Evolutionary conservation across 2,329 filamentous ascomycete genomes (phyloP).

Genomic region (Neopestalotiopsis rosae): DNA sequence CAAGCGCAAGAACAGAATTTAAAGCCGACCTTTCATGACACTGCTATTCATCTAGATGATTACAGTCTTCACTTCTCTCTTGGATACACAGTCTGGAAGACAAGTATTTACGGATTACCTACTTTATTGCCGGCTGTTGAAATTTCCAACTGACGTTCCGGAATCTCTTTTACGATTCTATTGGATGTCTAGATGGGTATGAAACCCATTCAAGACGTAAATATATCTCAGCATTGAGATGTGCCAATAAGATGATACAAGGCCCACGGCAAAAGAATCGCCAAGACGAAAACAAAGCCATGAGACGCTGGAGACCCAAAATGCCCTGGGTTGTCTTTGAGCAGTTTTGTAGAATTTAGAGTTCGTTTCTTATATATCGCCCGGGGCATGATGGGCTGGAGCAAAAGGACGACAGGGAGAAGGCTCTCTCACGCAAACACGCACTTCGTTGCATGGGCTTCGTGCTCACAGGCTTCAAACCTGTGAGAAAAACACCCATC

Average conservation of each 20-base stretch:
- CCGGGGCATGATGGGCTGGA: background rate
- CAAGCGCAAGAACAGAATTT: slow-evolving; percentile 15
- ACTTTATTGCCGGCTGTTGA: background rate
- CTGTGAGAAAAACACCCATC: no score
- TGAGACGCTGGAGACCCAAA: background rate
- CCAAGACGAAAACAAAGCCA: background rate
- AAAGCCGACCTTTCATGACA: background rate
- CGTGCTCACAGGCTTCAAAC: no score
- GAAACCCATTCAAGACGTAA: background rate
- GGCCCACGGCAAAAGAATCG: background rate
- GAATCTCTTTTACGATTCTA: background rate
- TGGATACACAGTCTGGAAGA: slow-evolving; percentile 8
- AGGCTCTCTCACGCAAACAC: slow-evolving; percentile 7
- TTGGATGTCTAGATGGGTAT: background rate
- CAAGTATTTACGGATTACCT: slow-evolving; percentile 7
- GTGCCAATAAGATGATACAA: background rate
- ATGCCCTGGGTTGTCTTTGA: background rate
- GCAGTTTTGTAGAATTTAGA: slow-evolving; percentile 11
- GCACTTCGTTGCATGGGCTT: no score
- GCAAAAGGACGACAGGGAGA: background rate
- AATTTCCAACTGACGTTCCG: background rate
- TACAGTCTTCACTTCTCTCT: background rate
- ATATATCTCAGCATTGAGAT: background rate
- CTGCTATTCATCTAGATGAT: background rate
- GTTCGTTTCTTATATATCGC: background rate